Evolutionary conservation across 2,329 filamentous ascomycete species (phyloP), one percentile per base, ranked within the genome.

Genomic region (Talaromyces sp.): DNA sequence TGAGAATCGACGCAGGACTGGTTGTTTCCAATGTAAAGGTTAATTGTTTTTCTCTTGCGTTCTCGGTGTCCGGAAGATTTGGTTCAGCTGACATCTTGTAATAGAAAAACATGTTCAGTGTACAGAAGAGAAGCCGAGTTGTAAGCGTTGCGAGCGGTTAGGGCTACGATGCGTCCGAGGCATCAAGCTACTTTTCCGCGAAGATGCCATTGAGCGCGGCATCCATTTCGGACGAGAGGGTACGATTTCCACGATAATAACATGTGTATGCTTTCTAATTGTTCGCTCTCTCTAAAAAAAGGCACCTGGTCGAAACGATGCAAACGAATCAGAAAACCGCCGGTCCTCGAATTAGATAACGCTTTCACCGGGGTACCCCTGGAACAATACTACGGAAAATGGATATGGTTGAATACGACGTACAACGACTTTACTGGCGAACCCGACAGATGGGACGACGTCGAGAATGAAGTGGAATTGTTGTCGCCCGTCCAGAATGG

Each of bases 161-260:
- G 63, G 65, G 12, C 58, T 72, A 9, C 33, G 64, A 6, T 74
- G 72, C 35, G 59, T 64, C 40, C 66, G 66, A 48, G 64, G 71
- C 48, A 62, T 73, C 42, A 69, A 67, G 46, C 60, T 73, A 31
- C 65, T 72, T 23, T 73, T 69, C 63, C 67, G 68, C 55, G 71
- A 72, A 37, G 72, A 74, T 66, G 71, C 72, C 1, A 54, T 68
- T n/a, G 71, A 72, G 63, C 65, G 70, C n/a, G 67, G 69, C 14
- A 66, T 71, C 46, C 64, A 64, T 35, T 68, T 70, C 64, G 66
- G 69, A 11, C 64, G 69, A 23, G 65, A 71, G 65, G 68, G 69
- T 69, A 62, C 40, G 54, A 14, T 21, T 18, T 18, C 16, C 48
- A 18, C 62, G 23, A 11, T 23, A 25, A 18, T 7, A 50, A 9